Evolutionary conservation across 176 grass and related monocot genomes (phyloP).

Genomic region (Aechmea fasciata): DNA sequence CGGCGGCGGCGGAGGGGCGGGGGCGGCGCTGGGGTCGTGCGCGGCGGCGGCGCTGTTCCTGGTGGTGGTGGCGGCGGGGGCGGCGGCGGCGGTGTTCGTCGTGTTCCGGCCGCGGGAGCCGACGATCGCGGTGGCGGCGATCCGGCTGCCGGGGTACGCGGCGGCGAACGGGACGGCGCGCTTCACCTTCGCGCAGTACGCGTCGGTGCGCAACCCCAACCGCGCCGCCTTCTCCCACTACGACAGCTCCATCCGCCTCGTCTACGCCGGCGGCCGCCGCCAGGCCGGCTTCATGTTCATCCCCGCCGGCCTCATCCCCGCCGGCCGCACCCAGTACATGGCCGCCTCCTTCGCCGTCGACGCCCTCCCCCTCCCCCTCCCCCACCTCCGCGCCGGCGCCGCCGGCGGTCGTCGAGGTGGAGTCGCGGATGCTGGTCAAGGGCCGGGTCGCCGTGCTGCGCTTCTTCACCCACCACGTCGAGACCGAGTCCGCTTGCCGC

Average conservation of each 20-base stretch:
- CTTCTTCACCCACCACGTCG: constrained; percentile 71
- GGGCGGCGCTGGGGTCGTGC: neutral
- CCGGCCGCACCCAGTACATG: constrained; percentile 42
- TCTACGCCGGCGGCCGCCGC: constrained; percentile 4
- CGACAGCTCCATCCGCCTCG: constrained; percentile 24
- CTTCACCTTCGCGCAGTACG: constrained; percentile 21
- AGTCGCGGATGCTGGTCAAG: constrained; percentile 64
- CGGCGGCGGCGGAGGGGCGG: neutral
- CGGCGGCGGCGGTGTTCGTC: constrained; percentile 49
- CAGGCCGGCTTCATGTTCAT: constrained; percentile 12
- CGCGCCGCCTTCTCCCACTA: constrained; percentile 14
- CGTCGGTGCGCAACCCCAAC: constrained; percentile 3
- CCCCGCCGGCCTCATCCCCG: constrained; percentile 65
- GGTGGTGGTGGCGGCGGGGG: constrained; percentile 18
- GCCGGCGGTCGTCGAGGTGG: constrained; percentile 49
- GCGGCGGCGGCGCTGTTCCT: constrained; percentile 6
- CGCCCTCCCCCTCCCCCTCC: constrained; percentile 40
- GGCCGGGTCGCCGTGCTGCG: constrained; percentile 56
- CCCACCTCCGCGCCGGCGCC: neutral
- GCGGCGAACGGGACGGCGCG: constrained; percentile 72
- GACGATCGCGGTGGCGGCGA: constrained; percentile 56
- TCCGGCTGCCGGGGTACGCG: constrained; percentile 24
- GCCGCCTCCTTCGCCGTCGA: constrained; percentile 52
- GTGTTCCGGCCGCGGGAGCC: constrained; percentile 44
- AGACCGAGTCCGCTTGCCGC: constrained; percentile 53